Percentiles rank a stretch among this genome's conserved stretches.
Evolutionary conservation across 345 rosid species (phyloP).

Genomic region (Cardiospermum halicacabum): DNA sequence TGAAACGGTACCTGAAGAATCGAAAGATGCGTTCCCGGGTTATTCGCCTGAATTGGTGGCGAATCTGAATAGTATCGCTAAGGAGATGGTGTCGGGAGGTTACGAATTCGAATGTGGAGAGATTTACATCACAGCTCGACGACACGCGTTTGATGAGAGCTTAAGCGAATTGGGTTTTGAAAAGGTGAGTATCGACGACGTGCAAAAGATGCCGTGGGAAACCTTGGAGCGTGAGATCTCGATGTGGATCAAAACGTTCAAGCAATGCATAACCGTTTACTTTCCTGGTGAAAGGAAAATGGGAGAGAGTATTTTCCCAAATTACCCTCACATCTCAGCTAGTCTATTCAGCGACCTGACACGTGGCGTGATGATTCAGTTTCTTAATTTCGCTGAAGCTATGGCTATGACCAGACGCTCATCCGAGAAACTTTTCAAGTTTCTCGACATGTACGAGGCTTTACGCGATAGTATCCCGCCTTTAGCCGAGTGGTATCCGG

Average conservation of each 20-base stretch:
- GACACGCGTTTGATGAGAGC: constrained; percentile 47
- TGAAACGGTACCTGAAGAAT: not conserved
- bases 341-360: constrained; percentile 49
- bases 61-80: constrained; percentile 48
- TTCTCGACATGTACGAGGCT: constrained; percentile 72
- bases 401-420: constrained; percentile 67
- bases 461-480: constrained; percentile 47
- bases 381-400: constrained; percentile 73
- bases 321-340: constrained; percentile 21
- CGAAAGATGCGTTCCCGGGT: constrained; percentile 24
- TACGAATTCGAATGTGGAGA: constrained; percentile 70
- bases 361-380: constrained; percentile 50
- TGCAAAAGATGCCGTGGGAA: constrained; percentile 78
- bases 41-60: constrained; percentile 39
- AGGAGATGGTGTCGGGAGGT: constrained; percentile 57
- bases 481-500: constrained; percentile 36
- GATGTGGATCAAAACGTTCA: constrained; percentile 57
- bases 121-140: constrained; percentile 48
- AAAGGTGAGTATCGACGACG: constrained; percentile 74
- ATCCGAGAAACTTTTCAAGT: constrained; percentile 73
- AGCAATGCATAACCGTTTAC: constrained; percentile 44
- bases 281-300: constrained; percentile 60
- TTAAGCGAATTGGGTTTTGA: constrained; percentile 58
- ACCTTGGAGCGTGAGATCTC: constrained; percentile 66
- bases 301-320: constrained; percentile 39